A percentile compares a stretch with the other conserved stretches of the same genome.
Evolutionary conservation across 2,329 filamentous ascomycete genomes (phyloP).

Genomic region (Colletotrichum sp.): DNA sequence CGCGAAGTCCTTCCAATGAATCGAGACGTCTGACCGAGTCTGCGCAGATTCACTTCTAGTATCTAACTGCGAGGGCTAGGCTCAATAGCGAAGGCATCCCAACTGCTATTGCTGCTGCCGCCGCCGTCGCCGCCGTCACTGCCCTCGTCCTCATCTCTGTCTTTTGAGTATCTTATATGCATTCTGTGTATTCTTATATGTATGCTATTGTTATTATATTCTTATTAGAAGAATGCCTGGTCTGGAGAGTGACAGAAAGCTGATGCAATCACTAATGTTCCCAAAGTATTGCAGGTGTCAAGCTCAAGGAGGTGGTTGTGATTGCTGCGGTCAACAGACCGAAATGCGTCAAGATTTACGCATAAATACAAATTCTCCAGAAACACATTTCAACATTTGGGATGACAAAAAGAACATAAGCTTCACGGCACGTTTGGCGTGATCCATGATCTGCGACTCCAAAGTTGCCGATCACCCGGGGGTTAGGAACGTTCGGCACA

Average conservation of each 20-base stretch:
- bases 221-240: too few relatives aligned
- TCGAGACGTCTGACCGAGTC: not conserved
- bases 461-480: not conserved
- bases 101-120: too few relatives aligned
- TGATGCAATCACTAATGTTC: too few relatives aligned
- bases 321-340: fast-evolving
- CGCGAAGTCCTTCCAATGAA: not conserved
- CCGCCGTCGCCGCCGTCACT: not conserved
- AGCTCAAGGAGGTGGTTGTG: too few relatives aligned
- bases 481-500: not conserved
- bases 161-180: fast-evolving
- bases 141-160: fast-evolving
- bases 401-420: not conserved
- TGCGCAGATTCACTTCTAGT: not conserved
- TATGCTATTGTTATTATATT: too few relatives aligned
- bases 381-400: not conserved
- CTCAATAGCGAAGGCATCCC: not conserved
- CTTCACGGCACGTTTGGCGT: not conserved
- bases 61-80: fast-evolving
- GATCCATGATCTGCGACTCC: not conserved
- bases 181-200: not conserved
- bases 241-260: fast-evolving
- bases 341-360: fast-evolving
- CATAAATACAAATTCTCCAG: not conserved
- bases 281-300: too few relatives aligned